Percentiles rank a stretch among this genome's conserved stretches.
Conservation (phyloP, 2,329 filamentous ascomycete genomes). For the Colletotrichum tanaceti region DNA sequence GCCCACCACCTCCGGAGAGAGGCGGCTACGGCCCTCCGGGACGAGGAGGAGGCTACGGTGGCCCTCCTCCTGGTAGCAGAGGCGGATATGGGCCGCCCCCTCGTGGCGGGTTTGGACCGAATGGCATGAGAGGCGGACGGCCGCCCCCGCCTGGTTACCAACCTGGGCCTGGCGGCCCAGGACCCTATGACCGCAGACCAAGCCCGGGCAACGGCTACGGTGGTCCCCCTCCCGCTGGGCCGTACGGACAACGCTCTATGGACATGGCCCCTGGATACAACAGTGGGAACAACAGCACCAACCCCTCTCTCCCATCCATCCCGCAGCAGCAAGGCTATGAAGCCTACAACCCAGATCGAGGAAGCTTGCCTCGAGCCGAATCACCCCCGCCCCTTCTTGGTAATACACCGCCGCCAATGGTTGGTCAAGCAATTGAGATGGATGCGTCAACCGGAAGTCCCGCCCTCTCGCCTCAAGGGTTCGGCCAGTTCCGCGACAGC, state of each 20-base stretch:
- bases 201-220: constrained; percentile 53
- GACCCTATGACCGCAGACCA: constrained; percentile 53
- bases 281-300: constrained; percentile 48
- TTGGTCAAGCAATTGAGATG: constrained; percentile 83
- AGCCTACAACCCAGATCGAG: constrained; percentile 57
- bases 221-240: constrained; percentile 42
- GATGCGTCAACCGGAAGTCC: constrained; percentile 73
- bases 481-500: constrained; percentile 67
- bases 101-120: constrained; percentile 49
- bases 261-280: constrained; percentile 53
- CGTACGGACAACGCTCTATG: constrained; percentile 52
- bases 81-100: constrained; percentile 61
- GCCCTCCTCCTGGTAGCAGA: constrained; percentile 51
- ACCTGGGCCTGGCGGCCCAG: constrained; percentile 44
- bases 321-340: constrained; percentile 54
- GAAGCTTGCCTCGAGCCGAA: constrained; percentile 67
- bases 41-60: constrained; percentile 45
- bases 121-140: constrained; percentile 53
- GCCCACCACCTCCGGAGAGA: constrained; percentile 47
- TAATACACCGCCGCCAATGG: constrained; percentile 51
- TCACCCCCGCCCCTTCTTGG: constrained; percentile 71
- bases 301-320: constrained; percentile 53
- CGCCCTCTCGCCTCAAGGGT: constrained; percentile 54
- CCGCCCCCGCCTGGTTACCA: constrained; percentile 59
- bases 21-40: constrained; percentile 60